These are phyloP conservation scores for Leonotis leonurus DNA, from an alignment of 257 asterid species.

Conservation along the genomic window DNA sequence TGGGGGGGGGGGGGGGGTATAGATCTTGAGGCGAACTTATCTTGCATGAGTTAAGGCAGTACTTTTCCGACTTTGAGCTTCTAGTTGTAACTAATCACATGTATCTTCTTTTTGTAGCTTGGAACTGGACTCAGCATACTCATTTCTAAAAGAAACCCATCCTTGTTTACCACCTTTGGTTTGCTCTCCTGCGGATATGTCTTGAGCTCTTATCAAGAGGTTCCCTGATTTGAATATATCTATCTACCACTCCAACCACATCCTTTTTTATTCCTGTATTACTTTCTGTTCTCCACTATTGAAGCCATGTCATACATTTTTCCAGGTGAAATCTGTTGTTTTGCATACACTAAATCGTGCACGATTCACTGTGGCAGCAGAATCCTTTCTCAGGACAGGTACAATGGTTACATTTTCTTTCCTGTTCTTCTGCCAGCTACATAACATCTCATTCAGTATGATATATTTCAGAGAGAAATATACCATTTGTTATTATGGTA, in stretches of 20 bases:
- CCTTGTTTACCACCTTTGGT: conserved; percentile 71
- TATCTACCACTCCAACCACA: not conserved
- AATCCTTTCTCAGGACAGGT: conserved; percentile 90
- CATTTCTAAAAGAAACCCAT: conserved; percentile 84
- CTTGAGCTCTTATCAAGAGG: conserved; percentile 97
- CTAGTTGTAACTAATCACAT: conserved; percentile 26
- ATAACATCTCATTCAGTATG: not conserved
- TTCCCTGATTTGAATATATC: conserved; percentile 23
- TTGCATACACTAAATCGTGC: conserved; percentile 89
- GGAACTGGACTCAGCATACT: conserved; percentile 94
- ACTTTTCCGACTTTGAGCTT: too few relatives aligned
- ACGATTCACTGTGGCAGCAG: conserved; percentile 93
- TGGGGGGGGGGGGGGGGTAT: too few relatives aligned
- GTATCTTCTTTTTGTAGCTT: conserved; percentile 50
- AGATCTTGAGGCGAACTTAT: too few relatives aligned
- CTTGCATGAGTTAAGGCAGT: too few relatives aligned
- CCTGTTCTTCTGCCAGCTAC: not conserved
- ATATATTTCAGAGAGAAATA: too few relatives aligned
- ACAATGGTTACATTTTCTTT: not conserved
- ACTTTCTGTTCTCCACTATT: conserved; percentile 6
- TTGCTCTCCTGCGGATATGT: conserved; percentile 88
- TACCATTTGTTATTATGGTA: too few relatives aligned
- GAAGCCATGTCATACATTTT: conserved; percentile 2
- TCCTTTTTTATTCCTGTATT: not conserved
- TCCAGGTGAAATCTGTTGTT: conserved; percentile 91